phyloP scores from a whole-genome alignment of 2,329 filamentous ascomycete genomes.

The Colletotrichum truncatum region DNA sequence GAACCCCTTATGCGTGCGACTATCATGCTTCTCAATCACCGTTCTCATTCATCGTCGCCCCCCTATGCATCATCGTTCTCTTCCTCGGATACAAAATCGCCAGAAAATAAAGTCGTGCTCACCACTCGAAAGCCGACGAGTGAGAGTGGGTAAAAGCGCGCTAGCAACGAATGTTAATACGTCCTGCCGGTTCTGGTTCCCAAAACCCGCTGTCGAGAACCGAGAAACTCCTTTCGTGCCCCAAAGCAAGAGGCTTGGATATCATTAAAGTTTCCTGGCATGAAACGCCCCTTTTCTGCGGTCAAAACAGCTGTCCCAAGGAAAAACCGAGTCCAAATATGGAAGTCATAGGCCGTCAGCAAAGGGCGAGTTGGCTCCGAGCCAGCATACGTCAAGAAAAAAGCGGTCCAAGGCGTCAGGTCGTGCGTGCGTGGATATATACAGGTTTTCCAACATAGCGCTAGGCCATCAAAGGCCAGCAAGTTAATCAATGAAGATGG shows the following conservation, averaged over 20 bases:
- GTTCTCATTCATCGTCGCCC: constrained; percentile 9
- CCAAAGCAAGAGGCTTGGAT: constrained; percentile 28
- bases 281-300: constrained; percentile 6
- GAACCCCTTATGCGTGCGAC: background rate
- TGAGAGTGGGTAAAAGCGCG: constrained; percentile 6
- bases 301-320: constrained; percentile 1
- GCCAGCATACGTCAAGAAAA: constrained; percentile 11
- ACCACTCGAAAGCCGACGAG: constrained; percentile 6
- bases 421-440: constrained; percentile 28
- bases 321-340: constrained; percentile 15
- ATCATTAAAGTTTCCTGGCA: constrained; percentile 30
- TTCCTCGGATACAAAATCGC: constrained; percentile 5
- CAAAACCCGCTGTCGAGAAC: constrained; percentile 20
- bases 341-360: constrained; percentile 6
- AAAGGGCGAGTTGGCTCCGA: background rate
- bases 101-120: constrained; percentile 15
- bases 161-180: constrained; percentile 14
- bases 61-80: background rate
- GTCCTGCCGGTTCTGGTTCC: constrained; percentile 10
- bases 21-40: background rate
- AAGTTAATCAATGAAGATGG: constrained; percentile 73
- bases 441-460: constrained; percentile 21
- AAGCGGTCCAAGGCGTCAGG: constrained; percentile 13
- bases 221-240: constrained; percentile 24
- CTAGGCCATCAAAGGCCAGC: background rate